phyloP scores from a whole-genome alignment of 1,284 basidiomycete genomes.

The Rhodofomes roseus region DNA sequence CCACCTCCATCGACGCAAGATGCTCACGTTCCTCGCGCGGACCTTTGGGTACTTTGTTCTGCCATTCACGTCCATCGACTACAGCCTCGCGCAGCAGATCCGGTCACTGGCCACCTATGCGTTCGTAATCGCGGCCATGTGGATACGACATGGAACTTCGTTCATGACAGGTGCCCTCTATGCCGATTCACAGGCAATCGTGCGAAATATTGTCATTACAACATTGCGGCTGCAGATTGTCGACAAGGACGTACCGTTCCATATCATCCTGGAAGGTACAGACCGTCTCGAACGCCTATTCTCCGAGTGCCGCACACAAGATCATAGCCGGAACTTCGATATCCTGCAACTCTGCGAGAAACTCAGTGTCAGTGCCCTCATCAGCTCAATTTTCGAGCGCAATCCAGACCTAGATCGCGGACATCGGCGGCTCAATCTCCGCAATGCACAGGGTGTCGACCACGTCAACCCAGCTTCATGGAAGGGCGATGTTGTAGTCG shows the following conservation, averaged over 20 bases:
- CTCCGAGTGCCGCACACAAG: constrained; percentile 25
- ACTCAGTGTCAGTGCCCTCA: constrained; percentile 6
- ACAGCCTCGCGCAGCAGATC: not conserved
- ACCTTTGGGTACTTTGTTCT: not conserved
- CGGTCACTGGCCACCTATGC: not conserved
- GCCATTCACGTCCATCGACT: not conserved
- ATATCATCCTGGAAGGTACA: not conserved
- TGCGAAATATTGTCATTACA: not conserved
- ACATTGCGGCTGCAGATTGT: not conserved
- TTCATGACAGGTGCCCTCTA: not conserved
- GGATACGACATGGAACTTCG: not conserved
- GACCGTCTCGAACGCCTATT: constrained; percentile 17
- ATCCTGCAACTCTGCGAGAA: constrained; percentile 27
- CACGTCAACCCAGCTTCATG: not conserved
- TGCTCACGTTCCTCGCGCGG: not conserved
- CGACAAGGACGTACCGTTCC: not conserved
- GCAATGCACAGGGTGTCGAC: not conserved
- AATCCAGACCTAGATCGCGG: not conserved
- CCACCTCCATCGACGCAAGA: not conserved
- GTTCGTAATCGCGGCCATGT: not conserved
- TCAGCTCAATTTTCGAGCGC: not conserved
- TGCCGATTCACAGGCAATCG: not conserved
- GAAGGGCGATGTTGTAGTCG: not conserved
- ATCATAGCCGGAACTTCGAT: constrained; percentile 31
- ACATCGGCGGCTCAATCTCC: not conserved